These are phyloP conservation scores for Pythium vanterpoolii DNA, from an alignment of 352 stramenopile species.

Conservation along the genomic window DNA sequence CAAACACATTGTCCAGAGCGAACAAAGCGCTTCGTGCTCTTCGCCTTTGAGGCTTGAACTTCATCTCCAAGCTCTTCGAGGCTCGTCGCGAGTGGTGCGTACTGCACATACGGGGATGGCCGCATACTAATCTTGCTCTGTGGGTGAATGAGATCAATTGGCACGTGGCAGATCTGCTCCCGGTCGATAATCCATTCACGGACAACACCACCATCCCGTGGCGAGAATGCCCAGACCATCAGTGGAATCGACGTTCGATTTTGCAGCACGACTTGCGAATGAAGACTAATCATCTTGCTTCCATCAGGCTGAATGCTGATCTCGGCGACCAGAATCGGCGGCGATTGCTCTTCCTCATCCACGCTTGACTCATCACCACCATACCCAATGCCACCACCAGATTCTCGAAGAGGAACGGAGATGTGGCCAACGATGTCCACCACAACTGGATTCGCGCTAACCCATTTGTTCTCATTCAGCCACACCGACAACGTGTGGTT, in stretches of 20 bases:
- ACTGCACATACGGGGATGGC: constrained; percentile 81
- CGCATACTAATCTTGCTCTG: constrained; percentile 87
- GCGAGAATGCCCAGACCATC: constrained; percentile 88
- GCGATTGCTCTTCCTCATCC: constrained; percentile 53
- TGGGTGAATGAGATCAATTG: constrained; percentile 79
- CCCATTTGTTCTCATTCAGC: constrained; percentile 85
- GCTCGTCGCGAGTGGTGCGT: constrained; percentile 74
- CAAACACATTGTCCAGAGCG: constrained; percentile 71
- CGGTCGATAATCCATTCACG: constrained; percentile 84
- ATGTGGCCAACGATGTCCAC: constrained; percentile 88
- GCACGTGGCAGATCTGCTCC: constrained; percentile 78
- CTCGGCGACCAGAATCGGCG: constrained; percentile 78
- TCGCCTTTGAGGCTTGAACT: constrained; percentile 56
- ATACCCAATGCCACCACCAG: background rate
- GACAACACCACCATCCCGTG: constrained; percentile 58
- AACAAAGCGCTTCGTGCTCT: constrained; percentile 83
- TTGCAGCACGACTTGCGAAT: constrained; percentile 84
- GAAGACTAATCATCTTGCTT: constrained; percentile 85
- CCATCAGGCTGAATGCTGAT: constrained; percentile 86
- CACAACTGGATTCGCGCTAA: constrained; percentile 81
- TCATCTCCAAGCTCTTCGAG: constrained; percentile 80
- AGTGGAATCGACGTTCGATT: constrained; percentile 85
- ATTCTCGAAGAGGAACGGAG: constrained; percentile 71
- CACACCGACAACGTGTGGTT: constrained; percentile 88
- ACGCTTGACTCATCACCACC: constrained; percentile 29